phyloP scores from a whole-genome alignment of 2,329 filamentous ascomycete species.

The Ilyonectria sp. region DNA sequence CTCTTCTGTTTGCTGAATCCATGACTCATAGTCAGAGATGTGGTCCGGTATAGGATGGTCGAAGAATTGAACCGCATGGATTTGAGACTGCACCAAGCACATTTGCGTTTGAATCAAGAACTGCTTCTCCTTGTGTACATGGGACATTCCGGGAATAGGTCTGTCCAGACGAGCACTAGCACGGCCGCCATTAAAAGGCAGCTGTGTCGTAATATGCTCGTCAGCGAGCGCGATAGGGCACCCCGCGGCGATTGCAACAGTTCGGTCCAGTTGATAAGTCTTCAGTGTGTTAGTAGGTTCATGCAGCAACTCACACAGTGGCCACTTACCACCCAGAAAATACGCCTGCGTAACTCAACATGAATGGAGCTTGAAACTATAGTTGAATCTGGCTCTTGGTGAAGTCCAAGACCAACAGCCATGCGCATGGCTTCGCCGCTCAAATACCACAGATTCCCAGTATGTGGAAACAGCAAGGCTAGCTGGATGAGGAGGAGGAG shows the following conservation, averaged over 20 bases:
- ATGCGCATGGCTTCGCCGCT: slow-evolving; percentile 44
- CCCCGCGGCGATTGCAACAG: slow-evolving; percentile 29
- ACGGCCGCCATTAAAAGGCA: slow-evolving; percentile 21
- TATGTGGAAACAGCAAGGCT: slow-evolving; percentile 37
- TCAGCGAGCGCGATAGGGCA: slow-evolving; percentile 29
- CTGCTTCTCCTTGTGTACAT: slow-evolving; percentile 11
- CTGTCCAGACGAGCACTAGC: background rate
- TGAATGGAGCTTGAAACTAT: background rate
- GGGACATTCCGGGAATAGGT: background rate
- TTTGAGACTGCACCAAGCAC: slow-evolving; percentile 24
- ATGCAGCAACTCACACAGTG: background rate
- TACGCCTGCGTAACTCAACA: slow-evolving; percentile 23
- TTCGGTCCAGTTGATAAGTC: slow-evolving; percentile 33
- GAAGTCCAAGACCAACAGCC: slow-evolving; percentile 41
- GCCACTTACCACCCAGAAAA: slow-evolving; percentile 35
- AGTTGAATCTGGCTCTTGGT: slow-evolving; percentile 34
- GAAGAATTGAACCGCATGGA: slow-evolving; percentile 26
- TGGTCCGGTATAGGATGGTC: slow-evolving; percentile 18
- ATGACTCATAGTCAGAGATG: slow-evolving; percentile 9
- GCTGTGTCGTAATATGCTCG: slow-evolving; percentile 26
- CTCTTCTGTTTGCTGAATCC: slow-evolving; percentile 18
- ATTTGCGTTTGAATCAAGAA: slow-evolving; percentile 24
- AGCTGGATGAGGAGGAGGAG: slow-evolving; percentile 38
- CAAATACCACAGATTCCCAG: slow-evolving; percentile 40
- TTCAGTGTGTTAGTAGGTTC: background rate